phyloP scores from a whole-genome alignment of 306 rosid species.

The Betula pendula region DNA sequence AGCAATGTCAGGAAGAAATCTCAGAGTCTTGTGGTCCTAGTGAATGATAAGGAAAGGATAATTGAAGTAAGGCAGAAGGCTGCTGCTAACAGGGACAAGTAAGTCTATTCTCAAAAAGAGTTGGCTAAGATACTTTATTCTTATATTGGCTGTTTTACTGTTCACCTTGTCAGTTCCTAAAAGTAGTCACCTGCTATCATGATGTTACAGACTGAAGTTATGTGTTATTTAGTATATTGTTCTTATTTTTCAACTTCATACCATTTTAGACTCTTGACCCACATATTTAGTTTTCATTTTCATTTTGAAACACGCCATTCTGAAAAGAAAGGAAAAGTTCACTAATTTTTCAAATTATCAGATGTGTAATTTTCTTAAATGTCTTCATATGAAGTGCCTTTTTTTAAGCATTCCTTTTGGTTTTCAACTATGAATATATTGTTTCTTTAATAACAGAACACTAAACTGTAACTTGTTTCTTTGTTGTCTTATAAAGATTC shows the following conservation, averaged over 20 bases:
- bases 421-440: background rate
- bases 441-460: background rate
- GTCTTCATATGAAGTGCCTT: background rate
- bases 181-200: background rate
- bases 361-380: background rate
- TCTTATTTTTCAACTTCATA: background rate
- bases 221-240: background rate
- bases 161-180: background rate
- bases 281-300: background rate
- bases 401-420: background rate
- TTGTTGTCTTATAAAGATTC: background rate
- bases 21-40: slow-evolving; percentile 75
- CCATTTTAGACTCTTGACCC: background rate
- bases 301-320: background rate
- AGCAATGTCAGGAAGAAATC: slow-evolving; percentile 88
- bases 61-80: slow-evolving; percentile 89
- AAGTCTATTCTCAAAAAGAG: slow-evolving; percentile 30
- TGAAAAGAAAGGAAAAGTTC: background rate
- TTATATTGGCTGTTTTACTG: background rate
- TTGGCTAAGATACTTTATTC: slow-evolving; percentile 1
- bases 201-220: background rate
- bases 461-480: background rate
- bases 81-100: slow-evolving; percentile 85
- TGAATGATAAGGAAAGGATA: slow-evolving; percentile 83
- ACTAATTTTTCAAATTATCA: background rate